phyloP scores from a whole-genome alignment of 169 alveolate genomes.

The Babesia gibsoni region DNA sequence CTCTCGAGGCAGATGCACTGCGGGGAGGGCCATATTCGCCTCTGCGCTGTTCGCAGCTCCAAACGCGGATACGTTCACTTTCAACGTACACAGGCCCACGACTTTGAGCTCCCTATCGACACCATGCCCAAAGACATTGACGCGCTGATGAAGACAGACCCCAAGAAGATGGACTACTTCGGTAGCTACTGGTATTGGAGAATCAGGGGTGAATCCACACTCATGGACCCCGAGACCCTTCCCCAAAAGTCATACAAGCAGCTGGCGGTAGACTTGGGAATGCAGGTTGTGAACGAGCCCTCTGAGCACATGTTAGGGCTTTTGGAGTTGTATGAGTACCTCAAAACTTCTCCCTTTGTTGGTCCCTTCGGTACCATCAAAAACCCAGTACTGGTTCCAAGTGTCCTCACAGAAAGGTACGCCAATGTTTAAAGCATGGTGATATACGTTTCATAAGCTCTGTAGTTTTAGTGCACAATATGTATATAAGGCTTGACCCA shows the following conservation, averaged over 20 bases:
- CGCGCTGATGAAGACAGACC: conserved; percentile 76
- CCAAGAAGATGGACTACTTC: conserved; percentile 76
- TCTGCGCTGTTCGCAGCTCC: background rate
- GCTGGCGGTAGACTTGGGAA: conserved; percentile 84
- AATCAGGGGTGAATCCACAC: conserved; percentile 79
- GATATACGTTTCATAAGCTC: background rate
- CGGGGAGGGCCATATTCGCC: background rate
- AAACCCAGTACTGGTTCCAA: conserved; percentile 85
- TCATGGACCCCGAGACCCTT: conserved; percentile 74
- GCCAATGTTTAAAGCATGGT: background rate
- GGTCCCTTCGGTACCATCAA: conserved; percentile 89
- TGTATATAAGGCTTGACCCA: background rate
- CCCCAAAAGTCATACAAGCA: conserved; percentile 82
- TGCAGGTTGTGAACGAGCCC: conserved; percentile 78
- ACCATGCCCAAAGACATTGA: conserved; percentile 84
- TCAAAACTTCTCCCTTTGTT: conserved; percentile 82
- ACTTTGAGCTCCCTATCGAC: conserved; percentile 81
- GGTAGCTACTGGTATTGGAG: conserved; percentile 86
- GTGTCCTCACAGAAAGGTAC: conserved; percentile 78
- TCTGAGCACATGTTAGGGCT: conserved; percentile 84
- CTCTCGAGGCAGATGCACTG: background rate
- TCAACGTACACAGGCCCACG: conserved; percentile 79
- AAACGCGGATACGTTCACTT: conserved; percentile 73
- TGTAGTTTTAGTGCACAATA: background rate
- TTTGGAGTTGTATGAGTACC: conserved; percentile 84